Conservation (phyloP, 2,329 filamentous ascomycete species). For the Fusarium sp. region DNA sequence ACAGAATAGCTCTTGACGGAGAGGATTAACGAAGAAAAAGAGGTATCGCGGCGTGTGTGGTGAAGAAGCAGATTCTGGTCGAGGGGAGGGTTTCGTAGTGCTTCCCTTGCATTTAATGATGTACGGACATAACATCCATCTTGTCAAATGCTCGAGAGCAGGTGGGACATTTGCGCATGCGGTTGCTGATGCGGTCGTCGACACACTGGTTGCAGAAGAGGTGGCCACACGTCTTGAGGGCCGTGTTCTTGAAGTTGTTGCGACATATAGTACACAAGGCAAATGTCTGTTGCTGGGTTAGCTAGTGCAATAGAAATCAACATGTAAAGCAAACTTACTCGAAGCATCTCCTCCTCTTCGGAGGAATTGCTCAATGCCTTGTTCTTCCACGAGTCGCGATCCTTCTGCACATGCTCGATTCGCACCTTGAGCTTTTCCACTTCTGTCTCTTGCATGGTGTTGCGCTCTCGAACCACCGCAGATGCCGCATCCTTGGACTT, state of each 20-base stretch:
- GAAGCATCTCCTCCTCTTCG: conserved; percentile 85
- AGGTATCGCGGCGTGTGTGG: conserved; percentile 40
- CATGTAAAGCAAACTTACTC: conserved; percentile 69
- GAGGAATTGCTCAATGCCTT: conserved; percentile 85
- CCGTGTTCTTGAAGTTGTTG: conserved; percentile 92
- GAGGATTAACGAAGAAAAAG: conserved; percentile 42
- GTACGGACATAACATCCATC: conserved; percentile 85
- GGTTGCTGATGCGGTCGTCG: conserved; percentile 87
- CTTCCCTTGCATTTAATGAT: conserved; percentile 52
- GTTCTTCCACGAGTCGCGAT: conserved; percentile 85
- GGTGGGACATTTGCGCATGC: conserved; percentile 94
- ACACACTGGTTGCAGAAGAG: conserved; percentile 93
- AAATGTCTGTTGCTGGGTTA: conserved; percentile 50
- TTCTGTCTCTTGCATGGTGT: conserved; percentile 76
- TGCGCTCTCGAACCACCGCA: conserved; percentile 64
- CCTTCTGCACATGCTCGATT: conserved; percentile 82
- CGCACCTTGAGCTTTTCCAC: conserved; percentile 83
- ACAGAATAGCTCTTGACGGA: conserved; percentile 33
- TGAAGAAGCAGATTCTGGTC: conserved; percentile 20
- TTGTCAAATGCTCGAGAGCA: conserved; percentile 93
- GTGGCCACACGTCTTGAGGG: conserved; percentile 93
- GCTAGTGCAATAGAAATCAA: not conserved
- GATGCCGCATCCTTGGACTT: conserved; percentile 78
- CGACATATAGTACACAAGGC: conserved; percentile 90
- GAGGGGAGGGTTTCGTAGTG: conserved; percentile 5